Conservation (phyloP, 2,329 filamentous ascomycete species). For the Alternaria alternata region DNA sequence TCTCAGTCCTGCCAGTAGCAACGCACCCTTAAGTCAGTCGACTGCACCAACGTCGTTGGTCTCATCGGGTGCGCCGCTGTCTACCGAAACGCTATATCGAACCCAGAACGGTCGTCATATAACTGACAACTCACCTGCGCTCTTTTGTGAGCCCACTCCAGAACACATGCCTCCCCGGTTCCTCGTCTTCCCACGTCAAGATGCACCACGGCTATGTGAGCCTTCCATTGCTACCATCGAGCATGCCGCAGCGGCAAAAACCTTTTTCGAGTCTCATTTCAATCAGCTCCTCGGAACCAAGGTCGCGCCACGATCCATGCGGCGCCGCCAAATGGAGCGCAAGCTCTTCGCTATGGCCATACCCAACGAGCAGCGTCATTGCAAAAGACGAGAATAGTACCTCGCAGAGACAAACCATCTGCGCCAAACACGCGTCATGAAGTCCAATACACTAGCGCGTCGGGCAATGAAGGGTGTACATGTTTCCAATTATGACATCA, state of each 20-base stretch:
- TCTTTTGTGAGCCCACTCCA: conserved; percentile 19
- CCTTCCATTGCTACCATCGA: conserved; percentile 73
- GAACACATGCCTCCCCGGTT: conserved; percentile 32
- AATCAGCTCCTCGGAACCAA: conserved; percentile 68
- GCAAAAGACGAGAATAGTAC: conserved; percentile 66
- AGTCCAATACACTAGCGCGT: conserved; percentile 64
- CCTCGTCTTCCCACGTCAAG: conserved; percentile 46
- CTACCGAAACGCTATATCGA: conserved; percentile 39
- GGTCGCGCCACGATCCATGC: conserved; percentile 66
- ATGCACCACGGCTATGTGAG: conserved; percentile 38
- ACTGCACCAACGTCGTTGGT: conserved; percentile 48
- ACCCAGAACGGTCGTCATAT: conserved; percentile 25
- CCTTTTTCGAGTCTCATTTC: conserved; percentile 86
- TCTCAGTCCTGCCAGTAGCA: conserved; percentile 34
- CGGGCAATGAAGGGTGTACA: conserved; percentile 60
- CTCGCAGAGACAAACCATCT: conserved; percentile 76
- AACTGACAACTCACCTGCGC: conserved; percentile 27
- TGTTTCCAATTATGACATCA: conserved; percentile 75
- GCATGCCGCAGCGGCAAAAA: conserved; percentile 79
- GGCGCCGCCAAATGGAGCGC: conserved; percentile 69
- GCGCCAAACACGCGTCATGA: conserved; percentile 75
- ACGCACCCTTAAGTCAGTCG: conserved; percentile 38
- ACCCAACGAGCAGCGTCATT: conserved; percentile 63
- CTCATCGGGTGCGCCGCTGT: conserved; percentile 42
- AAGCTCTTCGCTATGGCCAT: conserved; percentile 68